These are phyloP conservation scores for Chimonanthus salicifolius DNA, from an alignment of 164 flowering plant species.

Conservation along the genomic window DNA sequence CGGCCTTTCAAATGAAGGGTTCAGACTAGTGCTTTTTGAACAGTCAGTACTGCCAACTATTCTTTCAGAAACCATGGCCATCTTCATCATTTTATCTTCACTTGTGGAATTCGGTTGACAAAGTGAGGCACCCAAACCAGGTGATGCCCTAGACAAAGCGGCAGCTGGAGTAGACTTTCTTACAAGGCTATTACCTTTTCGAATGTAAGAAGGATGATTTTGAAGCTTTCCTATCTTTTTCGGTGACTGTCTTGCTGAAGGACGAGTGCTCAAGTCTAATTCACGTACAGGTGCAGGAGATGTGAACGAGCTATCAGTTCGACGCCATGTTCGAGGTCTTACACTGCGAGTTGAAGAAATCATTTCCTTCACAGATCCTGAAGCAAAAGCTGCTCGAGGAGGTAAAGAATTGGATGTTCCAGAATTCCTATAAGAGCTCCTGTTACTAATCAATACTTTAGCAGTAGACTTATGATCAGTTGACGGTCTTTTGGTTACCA, in stretches of 20 bases:
- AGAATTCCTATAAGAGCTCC: constrained; percentile 21
- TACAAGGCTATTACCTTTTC: constrained; percentile 89
- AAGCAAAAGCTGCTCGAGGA: constrained; percentile 20
- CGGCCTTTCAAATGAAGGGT: constrained; percentile 32
- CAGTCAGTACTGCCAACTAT: constrained; percentile 15
- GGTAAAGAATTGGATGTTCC: constrained; percentile 28
- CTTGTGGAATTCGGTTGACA: constrained; percentile 25
- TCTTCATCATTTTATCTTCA: constrained; percentile 23
- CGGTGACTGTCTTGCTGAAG: constrained; percentile 21
- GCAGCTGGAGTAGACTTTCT: constrained; percentile 40
- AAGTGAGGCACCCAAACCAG: constrained; percentile 21
- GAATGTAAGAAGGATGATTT: constrained; percentile 58
- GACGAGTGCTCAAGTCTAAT: constrained; percentile 17
- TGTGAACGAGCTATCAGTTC: constrained; percentile 32
- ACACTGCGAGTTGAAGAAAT: constrained; percentile 27
- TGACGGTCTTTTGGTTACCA: constrained; percentile 14
- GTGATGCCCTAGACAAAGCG: constrained; percentile 22
- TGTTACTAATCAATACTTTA: constrained; percentile 20
- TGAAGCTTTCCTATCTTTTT: constrained; percentile 22
- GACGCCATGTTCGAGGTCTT: constrained; percentile 69
- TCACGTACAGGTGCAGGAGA: constrained; percentile 23
- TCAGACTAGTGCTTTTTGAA: constrained; percentile 15
- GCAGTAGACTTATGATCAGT: constrained; percentile 13
- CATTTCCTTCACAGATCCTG: constrained; percentile 24
- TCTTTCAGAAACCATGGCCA: constrained; percentile 15